A percentile compares a stretch with the other conserved stretches of the same genome.
phyloP scores from a whole-genome alignment of 129 eudicot species.

The Flaveria trinervia region DNA sequence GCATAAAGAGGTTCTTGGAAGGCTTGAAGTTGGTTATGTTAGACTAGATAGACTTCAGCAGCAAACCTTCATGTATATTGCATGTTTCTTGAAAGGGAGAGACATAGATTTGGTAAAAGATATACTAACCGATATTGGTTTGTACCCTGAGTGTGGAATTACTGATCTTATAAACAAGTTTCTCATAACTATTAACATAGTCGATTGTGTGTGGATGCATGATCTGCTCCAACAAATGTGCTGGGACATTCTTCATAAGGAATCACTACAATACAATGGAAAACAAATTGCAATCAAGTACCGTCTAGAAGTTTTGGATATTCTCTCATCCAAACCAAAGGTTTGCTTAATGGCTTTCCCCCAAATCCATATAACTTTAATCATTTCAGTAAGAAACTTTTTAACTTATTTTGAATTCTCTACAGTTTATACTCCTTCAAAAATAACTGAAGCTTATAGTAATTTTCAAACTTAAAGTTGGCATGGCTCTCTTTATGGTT shows the following conservation, averaged over 20 bases:
- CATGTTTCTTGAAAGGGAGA: constrained; percentile 21
- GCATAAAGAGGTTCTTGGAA: constrained; percentile 3
- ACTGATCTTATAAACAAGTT: constrained; percentile 6
- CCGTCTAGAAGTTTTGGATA: not conserved
- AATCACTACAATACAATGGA: not conserved
- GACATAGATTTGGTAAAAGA: not conserved
- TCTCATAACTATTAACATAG: not conserved
- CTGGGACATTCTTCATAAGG: not conserved
- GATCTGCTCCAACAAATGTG: constrained; percentile 6
- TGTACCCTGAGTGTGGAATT: not conserved
- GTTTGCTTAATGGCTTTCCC: not conserved
- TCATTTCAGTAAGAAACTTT: no score
- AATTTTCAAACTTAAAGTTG: not conserved
- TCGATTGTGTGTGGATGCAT: not conserved
- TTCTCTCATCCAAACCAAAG: constrained; percentile 15
- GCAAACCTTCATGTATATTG: not conserved
- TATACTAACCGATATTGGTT: not conserved
- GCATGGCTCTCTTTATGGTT: not conserved
- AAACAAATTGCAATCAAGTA: constrained; percentile 9
- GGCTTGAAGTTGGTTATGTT: not conserved
- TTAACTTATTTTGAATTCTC: no score
- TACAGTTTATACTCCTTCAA: no score
- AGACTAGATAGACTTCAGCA: constrained; percentile 10
- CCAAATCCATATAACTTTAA: no score
- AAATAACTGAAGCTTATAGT: not conserved